Percentiles rank a stretch among this genome's conserved stretches.
These are phyloP conservation scores for Naganishia friedmannii DNA, from an alignment of 768 basidiomycete genomes.

Conservation along the genomic window DNA sequence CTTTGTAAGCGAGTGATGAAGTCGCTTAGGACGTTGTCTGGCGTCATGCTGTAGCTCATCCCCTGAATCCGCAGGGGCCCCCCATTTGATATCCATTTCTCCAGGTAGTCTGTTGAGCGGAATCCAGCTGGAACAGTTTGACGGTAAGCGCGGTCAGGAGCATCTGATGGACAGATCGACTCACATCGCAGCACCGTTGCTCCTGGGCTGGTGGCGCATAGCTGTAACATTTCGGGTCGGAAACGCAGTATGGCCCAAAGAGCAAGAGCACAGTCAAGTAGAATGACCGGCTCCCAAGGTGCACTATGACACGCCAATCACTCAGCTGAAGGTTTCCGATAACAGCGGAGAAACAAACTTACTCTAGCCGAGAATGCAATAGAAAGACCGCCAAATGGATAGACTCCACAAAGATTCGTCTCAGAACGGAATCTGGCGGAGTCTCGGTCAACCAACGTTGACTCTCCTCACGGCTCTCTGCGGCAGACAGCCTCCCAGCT, in stretches of 20 bases:
- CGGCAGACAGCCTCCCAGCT: conserved; percentile 39
- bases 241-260: conserved; percentile 44
- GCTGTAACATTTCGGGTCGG: conserved; percentile 28
- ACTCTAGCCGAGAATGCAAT: conserved; percentile 38
- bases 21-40: conserved; percentile 31
- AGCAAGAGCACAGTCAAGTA: conserved; percentile 41
- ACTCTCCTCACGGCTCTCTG: conserved; percentile 32
- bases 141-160: neutral
- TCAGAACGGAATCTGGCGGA: neutral
- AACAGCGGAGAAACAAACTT: neutral
- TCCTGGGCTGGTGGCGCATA: conserved; percentile 6
- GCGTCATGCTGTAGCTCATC: conserved; percentile 38
- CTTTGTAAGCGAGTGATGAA: conserved; percentile 38
- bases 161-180: conserved; percentile 2
- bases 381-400: conserved; percentile 40
- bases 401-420: conserved; percentile 28
- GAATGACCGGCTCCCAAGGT: conserved; percentile 42
- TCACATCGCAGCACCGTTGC: conserved; percentile 38
- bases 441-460: conserved; percentile 38
- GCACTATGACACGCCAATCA: conserved; percentile 20
- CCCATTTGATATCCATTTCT: conserved; percentile 41
- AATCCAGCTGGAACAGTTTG: conserved; percentile 9
- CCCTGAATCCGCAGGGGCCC: conserved; percentile 42
- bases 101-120: conserved; percentile 40
- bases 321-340: neutral